Conservation (phyloP, 176 grass and related monocot genomes). For the Triticum timopheevii region DNA sequence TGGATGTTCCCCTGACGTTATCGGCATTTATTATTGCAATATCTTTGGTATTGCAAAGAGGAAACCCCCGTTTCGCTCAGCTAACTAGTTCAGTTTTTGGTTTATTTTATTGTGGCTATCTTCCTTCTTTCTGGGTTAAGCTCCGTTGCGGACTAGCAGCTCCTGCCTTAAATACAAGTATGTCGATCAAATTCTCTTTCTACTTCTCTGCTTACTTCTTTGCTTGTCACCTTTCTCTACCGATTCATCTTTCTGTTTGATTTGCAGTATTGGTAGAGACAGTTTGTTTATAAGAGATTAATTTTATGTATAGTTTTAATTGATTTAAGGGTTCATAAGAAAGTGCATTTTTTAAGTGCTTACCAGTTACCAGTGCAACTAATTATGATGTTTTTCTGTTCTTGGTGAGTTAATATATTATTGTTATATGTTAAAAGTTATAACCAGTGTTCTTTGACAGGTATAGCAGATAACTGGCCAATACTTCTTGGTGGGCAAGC, state of each 20-base stretch:
- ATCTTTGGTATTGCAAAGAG: conserved; percentile 87
- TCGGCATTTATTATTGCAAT: conserved; percentile 82
- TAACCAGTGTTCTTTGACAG: conserved; percentile 46
- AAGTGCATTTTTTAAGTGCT: not conserved
- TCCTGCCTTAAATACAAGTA: conserved; percentile 94
- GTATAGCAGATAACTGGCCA: conserved; percentile 70
- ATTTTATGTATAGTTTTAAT: conserved; percentile 16
- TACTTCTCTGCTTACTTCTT: conserved; percentile 3
- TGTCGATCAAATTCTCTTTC: not conserved
- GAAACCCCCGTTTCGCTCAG: conserved; percentile 93
- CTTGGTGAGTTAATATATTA: not conserved
- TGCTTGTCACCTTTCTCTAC: not conserved
- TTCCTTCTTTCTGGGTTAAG: conserved; percentile 98
- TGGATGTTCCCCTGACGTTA: conserved; percentile 85
- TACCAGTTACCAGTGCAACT: not conserved
- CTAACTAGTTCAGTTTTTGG: conserved; percentile 96
- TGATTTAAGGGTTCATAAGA: not conserved
- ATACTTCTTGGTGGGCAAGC: conserved; percentile 83
- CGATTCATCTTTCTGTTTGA: not conserved
- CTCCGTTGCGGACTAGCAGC: conserved; percentile 81
- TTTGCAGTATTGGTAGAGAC: conserved; percentile 7
- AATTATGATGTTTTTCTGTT: conserved; percentile 1
- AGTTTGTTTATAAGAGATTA: not conserved
- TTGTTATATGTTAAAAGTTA: not conserved
- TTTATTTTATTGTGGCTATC: conserved; percentile 97